Conservation (phyloP, 1,139 yeast genomes). For the Pneumocystis jirovecii region DNA sequence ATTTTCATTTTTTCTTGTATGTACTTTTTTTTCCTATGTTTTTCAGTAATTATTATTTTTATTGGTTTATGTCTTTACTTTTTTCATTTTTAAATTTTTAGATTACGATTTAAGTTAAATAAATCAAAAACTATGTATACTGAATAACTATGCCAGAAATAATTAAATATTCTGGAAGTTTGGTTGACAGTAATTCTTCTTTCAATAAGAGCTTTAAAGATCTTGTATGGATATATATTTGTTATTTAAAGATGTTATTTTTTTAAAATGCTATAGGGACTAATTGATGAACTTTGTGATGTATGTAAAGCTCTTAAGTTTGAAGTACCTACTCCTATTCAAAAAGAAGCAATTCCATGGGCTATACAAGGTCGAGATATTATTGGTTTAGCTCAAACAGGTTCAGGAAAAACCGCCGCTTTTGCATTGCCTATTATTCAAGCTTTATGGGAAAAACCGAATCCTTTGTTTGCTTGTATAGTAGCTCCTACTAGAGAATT, state of each 20-base stretch:
- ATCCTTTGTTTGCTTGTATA: conserved; percentile 77
- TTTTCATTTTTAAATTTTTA: background rate
- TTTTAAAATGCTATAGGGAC: conserved; percentile 32
- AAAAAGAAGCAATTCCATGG: conserved; percentile 78
- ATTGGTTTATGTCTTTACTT: background rate
- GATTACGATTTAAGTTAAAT: background rate
- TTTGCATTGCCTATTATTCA: conserved; percentile 84
- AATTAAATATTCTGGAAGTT: background rate
- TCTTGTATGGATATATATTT: background rate
- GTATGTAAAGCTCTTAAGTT: conserved; percentile 68
- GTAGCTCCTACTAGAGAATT: conserved; percentile 94
- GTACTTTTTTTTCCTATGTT: background rate
- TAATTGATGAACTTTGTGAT: conserved; percentile 61
- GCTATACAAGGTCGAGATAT: conserved; percentile 89
- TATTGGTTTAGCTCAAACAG: conserved; percentile 97
- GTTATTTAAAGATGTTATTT: conserved; percentile 10
- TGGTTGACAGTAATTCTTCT: background rate
- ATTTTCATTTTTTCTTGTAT: background rate
- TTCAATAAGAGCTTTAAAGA: background rate
- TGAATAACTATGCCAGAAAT: background rate
- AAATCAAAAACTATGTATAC: background rate
- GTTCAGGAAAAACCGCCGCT: conserved; percentile 97
- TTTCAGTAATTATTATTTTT: background rate
- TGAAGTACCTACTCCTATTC: conserved; percentile 86
- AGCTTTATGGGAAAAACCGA: conserved; percentile 74